Conservation (phyloP, 441 rosid genomes). For the Hura crepitans region DNA sequence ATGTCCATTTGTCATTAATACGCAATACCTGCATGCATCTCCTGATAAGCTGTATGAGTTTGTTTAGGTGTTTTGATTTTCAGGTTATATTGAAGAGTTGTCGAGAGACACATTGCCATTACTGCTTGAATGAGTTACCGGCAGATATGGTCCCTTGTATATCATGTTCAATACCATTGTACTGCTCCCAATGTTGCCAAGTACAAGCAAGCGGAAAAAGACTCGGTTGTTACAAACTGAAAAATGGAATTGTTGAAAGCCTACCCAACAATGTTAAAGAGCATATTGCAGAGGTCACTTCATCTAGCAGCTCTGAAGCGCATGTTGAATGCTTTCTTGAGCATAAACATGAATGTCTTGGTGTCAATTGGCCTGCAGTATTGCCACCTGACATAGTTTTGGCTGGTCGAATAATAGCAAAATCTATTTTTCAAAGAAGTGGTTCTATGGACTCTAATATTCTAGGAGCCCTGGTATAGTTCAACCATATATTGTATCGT, state of each 20-base stretch:
- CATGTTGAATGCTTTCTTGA: constrained; percentile 44
- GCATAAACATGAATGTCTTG: constrained; percentile 80
- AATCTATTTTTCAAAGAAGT: constrained; percentile 39
- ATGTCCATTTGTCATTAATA: background rate
- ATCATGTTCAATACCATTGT: constrained; percentile 64
- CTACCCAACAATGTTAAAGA: constrained; percentile 35
- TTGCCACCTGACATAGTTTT: constrained; percentile 71
- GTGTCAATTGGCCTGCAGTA: constrained; percentile 75
- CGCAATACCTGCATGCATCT: constrained; percentile 6
- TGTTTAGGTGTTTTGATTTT: constrained; percentile 13
- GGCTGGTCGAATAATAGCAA: constrained; percentile 67
- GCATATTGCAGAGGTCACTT: constrained; percentile 39
- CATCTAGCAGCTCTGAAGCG: constrained; percentile 22
- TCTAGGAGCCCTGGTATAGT: constrained; percentile 41
- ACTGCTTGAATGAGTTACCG: constrained; percentile 75
- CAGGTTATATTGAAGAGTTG: constrained; percentile 63
- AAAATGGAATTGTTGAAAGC: constrained; percentile 23
- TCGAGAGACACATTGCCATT: constrained; percentile 75
- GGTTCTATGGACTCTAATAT: constrained; percentile 31
- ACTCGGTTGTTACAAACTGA: constrained; percentile 22
- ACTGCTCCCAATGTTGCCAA: constrained; percentile 76
- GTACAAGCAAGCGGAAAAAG: constrained; percentile 49
- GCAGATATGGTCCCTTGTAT: constrained; percentile 63
- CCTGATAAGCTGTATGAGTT: constrained; percentile 16
- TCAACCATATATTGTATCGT: constrained; percentile 15